Conservation (phyloP, 2,329 filamentous ascomycete species). For the Ilyonectria destructans region DNA sequence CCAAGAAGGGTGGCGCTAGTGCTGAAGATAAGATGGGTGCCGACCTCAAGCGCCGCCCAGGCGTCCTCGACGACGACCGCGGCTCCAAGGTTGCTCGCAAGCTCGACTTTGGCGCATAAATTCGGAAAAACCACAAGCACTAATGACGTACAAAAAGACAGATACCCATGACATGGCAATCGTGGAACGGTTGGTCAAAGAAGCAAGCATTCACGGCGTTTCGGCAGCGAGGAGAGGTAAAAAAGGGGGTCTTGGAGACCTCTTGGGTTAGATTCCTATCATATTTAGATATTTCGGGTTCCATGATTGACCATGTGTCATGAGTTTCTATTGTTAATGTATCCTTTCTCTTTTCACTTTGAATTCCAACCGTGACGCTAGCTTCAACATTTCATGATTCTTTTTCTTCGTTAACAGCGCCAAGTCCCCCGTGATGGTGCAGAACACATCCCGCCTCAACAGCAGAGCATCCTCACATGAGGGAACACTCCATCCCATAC, state of each 20-base stretch:
- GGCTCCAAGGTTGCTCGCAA: constrained; percentile 86
- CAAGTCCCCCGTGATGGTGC: neutral
- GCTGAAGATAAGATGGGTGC: constrained; percentile 84
- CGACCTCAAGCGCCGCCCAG: constrained; percentile 82
- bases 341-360: constrained; percentile 29
- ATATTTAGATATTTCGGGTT: constrained; percentile 13
- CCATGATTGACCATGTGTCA: constrained; percentile 12
- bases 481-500: constrained; percentile 91
- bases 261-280: constrained; percentile 13
- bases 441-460: neutral
- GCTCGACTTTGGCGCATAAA: constrained; percentile 79
- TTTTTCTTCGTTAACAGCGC: constrained; percentile 27
- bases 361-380: constrained; percentile 33
- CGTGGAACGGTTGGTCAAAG: constrained; percentile 9
- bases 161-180: neutral
- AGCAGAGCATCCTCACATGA: constrained; percentile 76
- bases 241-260: constrained; percentile 17
- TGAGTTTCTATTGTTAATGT: constrained; percentile 30
- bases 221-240: constrained; percentile 2
- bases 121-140: constrained; percentile 25
- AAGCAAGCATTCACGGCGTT: constrained; percentile 29
- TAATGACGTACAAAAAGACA: constrained; percentile 4
- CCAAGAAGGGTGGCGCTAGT: constrained; percentile 81
- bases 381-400: constrained; percentile 38
- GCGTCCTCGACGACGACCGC: constrained; percentile 78